Base-by-base conservation (phyloP, 306 rosid species). In the Amphicarpaea edgeworthii region DNA sequence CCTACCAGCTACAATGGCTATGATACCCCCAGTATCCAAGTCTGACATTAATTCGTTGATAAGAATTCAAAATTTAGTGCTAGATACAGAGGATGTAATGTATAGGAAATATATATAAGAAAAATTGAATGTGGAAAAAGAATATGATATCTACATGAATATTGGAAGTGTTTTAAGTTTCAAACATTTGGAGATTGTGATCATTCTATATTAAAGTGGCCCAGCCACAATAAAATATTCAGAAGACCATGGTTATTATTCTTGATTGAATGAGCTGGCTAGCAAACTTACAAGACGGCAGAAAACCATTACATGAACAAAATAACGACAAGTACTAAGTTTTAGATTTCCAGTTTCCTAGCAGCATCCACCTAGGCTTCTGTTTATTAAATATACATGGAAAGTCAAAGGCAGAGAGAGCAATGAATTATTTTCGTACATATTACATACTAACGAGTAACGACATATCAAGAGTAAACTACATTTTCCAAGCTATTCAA, bases 291-390 rank as follows among this genome's bases (percentile, higher is more conserved):
- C 53, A 43, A 23, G 55, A 24, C 40, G 10, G 3, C 32, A n/a
- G 14, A 0, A 45, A 15, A 24, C 8, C 24, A 68, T 2, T 7
- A 21, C 14, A 14, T 66, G 40, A 66, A 6, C 21, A 12, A 24
- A 70, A n/a, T 26, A 47, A 49, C 12, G 46, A 49, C 75, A 49
- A 17, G 30, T 30, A 28, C 43, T 46, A 68, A 30, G 61, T 21
- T 60, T 43, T 1, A 45, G 21, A 43, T 43, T 23, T 66, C 38
- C 38, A 3, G 3, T 24, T 68, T 68, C 58, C 42, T 40, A 40
- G 41, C 61, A 38, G 16, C 21, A 12, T 54, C 66, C 51, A 1
- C 14, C 16, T 11, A 51, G 2, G 64, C 0, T 71, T 4, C 37
- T 28, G 21, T 15, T 37, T 1, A 8, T 71, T 71, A 8, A 34